Conservation (phyloP, 129 eudicot genomes). For the Scalesia atractyloides region DNA sequence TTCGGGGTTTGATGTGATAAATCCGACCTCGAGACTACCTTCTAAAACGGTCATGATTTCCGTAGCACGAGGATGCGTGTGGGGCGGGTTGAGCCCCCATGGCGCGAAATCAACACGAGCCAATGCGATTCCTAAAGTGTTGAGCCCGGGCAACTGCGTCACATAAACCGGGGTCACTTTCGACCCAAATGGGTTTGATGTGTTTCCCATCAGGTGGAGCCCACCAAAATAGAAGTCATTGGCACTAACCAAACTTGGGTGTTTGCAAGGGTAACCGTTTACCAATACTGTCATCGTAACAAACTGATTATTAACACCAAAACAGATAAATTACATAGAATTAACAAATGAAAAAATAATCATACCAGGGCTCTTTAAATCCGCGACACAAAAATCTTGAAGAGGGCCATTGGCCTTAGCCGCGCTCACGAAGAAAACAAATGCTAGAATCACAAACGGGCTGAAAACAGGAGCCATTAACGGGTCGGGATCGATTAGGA, state of each 20-base stretch:
- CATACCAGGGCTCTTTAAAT: slow-evolving; percentile 24
- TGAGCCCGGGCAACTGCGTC: slow-evolving; percentile 40
- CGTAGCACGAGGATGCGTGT: slow-evolving; percentile 44
- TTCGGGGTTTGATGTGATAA: slow-evolving; percentile 39
- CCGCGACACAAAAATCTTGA: slow-evolving; percentile 49
- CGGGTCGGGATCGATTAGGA: background rate
- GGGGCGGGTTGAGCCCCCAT: slow-evolving; percentile 41
- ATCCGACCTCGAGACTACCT: slow-evolving; percentile 44
- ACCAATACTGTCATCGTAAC: slow-evolving; percentile 22
- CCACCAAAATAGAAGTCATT: slow-evolving; percentile 37
- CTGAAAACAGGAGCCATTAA: slow-evolving; percentile 34
- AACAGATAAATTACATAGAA: background rate
- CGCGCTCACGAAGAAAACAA: slow-evolving; percentile 19
- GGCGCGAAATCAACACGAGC: slow-evolving; percentile 38
- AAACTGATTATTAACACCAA: background rate
- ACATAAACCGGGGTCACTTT: slow-evolving; percentile 36
- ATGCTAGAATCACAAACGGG: slow-evolving; percentile 18
- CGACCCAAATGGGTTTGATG: slow-evolving; percentile 29
- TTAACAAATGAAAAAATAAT: background rate
- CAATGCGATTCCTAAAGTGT: slow-evolving; percentile 43
- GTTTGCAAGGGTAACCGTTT: slow-evolving; percentile 40
- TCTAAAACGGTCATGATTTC: slow-evolving; percentile 42
- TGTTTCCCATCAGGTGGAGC: slow-evolving; percentile 36
- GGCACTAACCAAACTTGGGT: slow-evolving; percentile 31
- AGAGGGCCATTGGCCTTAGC: slow-evolving; percentile 35